These are phyloP conservation scores for Calophaca sinica DNA, from an alignment of 306 rosid genomes.

Conservation along the genomic window DNA sequence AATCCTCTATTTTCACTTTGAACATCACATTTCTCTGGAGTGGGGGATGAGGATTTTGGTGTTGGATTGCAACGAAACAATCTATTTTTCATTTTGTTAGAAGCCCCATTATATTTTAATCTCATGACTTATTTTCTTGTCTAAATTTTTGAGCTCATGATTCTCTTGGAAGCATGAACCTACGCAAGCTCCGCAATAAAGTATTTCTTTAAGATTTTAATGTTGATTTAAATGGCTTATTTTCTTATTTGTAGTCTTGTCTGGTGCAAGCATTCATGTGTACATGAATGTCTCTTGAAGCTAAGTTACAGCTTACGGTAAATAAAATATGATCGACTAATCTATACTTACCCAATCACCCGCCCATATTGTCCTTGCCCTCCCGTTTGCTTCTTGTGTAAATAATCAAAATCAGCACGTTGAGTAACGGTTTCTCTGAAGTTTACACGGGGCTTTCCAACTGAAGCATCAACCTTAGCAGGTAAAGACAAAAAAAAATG, in stretches of 20 bases:
- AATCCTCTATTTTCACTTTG: not conserved
- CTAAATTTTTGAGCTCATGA: not conserved
- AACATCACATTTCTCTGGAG: not conserved
- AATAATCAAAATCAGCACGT: conserved; percentile 91
- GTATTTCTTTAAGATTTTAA: conserved; percentile 9
- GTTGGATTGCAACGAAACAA: not conserved
- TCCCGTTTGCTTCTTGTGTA: conserved; percentile 95
- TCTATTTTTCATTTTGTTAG: not conserved
- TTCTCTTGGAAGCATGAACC: not conserved
- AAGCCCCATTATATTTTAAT: not conserved
- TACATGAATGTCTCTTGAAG: not conserved
- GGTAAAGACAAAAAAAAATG: conserved; percentile 36
- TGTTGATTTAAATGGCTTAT: conserved; percentile 5
- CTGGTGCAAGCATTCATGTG: not conserved
- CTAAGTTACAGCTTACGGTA: not conserved
- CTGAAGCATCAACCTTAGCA: conserved; percentile 90
- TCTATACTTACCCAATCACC: conserved; percentile 81
- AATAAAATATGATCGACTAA: conserved; percentile 12
- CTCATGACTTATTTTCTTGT: not conserved
- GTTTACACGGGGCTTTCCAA: conserved; percentile 98
- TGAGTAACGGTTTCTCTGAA: conserved; percentile 98
- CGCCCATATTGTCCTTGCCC: conserved; percentile 99
- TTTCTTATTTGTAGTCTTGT: not conserved
- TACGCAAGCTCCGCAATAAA: not conserved
- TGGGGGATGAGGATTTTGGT: not conserved